Evolutionary conservation across 2,329 filamentous ascomycete species (phyloP), one percentile per base, ranked within the genome.

Genomic region (Xylaria sp.): DNA sequence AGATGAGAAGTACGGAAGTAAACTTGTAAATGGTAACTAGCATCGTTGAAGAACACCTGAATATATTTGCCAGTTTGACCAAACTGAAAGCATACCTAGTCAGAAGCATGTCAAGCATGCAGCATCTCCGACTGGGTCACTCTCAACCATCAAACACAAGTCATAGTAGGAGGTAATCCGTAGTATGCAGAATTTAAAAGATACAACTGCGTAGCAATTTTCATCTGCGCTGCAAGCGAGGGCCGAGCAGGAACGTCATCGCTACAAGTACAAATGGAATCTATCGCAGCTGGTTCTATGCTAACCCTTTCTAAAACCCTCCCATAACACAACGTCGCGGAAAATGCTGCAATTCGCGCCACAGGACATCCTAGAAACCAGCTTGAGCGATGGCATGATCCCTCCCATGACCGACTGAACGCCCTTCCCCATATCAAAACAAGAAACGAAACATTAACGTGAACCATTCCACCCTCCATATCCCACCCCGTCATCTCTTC

Each of bases 381-480:
- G n/a, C 16, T 39, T 52, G n/a, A 37, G 50, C 48, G 19, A 44
- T 34, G 49, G 35, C 50, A 23, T 34, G 44, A n/a, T 19, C 51
- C 53, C 39, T 56, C 57, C 52, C 10, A 49, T 13, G n/a, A 42
- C 57, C 30, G 47, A 50, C 46, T 18, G 2, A 60, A 62, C 58
- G 58, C 58, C 60, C 9, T 37, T 51, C 4, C 23, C 23, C 34
- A 30, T 37, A 35, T 42, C 19, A 42, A 18, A 19, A 42, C 23
- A 34, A 49, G 18, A 19, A 16, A 46, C 46, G 2, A 18, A 56
- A 55, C 42, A 51, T 47, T 19, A 54, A 55, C 42, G 55, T 46
- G 34, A 55, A 23, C 53, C 48, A 13, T 56, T 44, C 58, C 46
- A 4, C 52, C 10, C 52, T 23, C 34, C 10, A 39, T 54, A 16